A percentile compares a stretch with the other conserved stretches of the same genome.
Conservation (phyloP, 371 early-diverging fungal genomes). For the Mycotypha africana region DNA sequence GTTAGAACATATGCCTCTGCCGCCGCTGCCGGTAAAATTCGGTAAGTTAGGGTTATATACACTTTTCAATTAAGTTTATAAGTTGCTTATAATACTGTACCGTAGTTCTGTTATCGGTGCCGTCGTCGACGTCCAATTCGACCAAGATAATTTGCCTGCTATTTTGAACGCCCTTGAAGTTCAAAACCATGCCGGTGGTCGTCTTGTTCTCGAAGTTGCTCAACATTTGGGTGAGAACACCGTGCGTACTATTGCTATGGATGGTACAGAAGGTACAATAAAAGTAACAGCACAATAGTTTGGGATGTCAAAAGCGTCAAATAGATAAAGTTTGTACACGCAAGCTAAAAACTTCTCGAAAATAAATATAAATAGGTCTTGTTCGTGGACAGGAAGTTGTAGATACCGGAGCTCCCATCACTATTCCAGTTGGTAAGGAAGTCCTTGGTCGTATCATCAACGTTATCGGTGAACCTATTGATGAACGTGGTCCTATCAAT, state of each 20-base stretch:
- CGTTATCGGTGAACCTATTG: constrained; percentile 93
- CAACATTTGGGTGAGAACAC: constrained; percentile 96
- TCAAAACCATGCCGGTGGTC: constrained; percentile 59
- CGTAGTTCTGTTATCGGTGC: constrained; percentile 82
- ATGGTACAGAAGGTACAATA: constrained; percentile 62
- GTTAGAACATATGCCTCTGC: constrained; percentile 36
- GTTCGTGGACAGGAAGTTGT: constrained; percentile 90
- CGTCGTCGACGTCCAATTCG: constrained; percentile 97
- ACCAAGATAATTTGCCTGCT: constrained; percentile 84
- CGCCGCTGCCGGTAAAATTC: constrained; percentile 38
- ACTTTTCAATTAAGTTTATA: no score
- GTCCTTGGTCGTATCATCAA: constrained; percentile 95
- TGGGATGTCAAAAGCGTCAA: background rate
- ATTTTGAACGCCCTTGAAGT: constrained; percentile 95
- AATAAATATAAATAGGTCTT: constrained; percentile 59
- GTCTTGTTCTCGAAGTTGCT: constrained; percentile 89
- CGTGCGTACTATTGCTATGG: constrained; percentile 97
- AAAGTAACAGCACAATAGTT: background rate
- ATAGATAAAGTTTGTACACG: background rate
- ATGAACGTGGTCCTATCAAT: constrained; percentile 95
- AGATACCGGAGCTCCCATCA: constrained; percentile 91
- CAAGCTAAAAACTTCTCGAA: no score
- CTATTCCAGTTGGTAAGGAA: constrained; percentile 89
- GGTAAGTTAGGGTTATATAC: constrained; percentile 21
- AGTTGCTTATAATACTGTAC: no score